Evolutionary conservation across 768 basidiomycete genomes (phyloP).

Genomic region (Chalciporus piperatus): DNA sequence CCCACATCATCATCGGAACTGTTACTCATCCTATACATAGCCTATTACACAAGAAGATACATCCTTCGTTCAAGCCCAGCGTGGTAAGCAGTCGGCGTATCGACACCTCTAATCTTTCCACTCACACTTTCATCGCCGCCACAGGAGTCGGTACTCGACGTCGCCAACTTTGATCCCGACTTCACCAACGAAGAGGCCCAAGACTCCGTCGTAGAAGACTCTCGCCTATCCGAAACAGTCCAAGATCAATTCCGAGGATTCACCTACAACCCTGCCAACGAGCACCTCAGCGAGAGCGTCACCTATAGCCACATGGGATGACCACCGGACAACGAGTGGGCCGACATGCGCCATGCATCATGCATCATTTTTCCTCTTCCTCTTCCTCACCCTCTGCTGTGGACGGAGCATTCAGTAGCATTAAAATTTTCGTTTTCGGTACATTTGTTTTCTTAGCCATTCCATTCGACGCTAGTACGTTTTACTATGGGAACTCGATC

Average conservation of each 20-base stretch:
- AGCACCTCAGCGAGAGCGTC: constrained; percentile 82
- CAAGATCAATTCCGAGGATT: constrained; percentile 95
- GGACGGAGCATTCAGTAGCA: not conserved
- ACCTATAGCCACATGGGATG: constrained; percentile 49
- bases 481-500: no score
- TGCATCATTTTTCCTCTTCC: not conserved
- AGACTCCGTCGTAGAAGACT: constrained; percentile 95
- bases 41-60: constrained; percentile 90
- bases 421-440: not conserved
- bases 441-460: no score
- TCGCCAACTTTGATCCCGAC: constrained; percentile 96
- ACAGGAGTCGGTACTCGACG: constrained; percentile 89
- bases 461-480: no score
- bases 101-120: not conserved
- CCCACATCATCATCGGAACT: not conserved
- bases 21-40: constrained; percentile 31
- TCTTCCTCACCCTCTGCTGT: not conserved
- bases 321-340: not conserved
- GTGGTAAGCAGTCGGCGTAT: constrained; percentile 56
- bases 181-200: constrained; percentile 94
- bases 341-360: not conserved
- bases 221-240: constrained; percentile 89
- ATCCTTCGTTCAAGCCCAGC: constrained; percentile 96
- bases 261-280: constrained; percentile 84
- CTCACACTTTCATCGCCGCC: constrained; percentile 7